Conservation (phyloP, 352 stramenopile genomes). For the Blastocystis sp. region DNA sequence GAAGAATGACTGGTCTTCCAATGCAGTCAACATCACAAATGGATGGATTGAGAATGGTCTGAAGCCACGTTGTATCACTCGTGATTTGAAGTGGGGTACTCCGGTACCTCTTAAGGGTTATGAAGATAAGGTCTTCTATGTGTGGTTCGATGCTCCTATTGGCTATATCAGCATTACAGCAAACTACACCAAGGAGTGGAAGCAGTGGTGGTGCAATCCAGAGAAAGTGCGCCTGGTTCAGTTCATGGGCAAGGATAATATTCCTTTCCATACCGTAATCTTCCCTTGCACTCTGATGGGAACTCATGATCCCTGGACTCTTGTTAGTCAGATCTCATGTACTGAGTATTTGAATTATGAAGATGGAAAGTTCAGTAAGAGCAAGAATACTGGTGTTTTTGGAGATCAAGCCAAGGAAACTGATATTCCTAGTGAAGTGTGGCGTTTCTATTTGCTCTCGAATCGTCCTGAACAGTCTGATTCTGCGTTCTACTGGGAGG, state of each 20-base stretch:
- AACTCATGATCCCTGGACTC: conserved; percentile 79
- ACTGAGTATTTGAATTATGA: conserved; percentile 71
- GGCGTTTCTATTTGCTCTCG: conserved; percentile 69
- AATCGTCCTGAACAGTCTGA: conserved; percentile 68
- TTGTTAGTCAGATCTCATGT: conserved; percentile 66
- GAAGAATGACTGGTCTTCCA: conserved; percentile 65
- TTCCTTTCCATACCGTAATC: conserved; percentile 99
- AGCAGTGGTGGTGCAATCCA: conserved; percentile 70
- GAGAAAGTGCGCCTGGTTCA: conserved; percentile 74
- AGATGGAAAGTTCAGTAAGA: conserved; percentile 69
- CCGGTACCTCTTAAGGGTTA: conserved; percentile 68
- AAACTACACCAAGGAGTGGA: conserved; percentile 79
- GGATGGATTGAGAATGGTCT: conserved; percentile 78
- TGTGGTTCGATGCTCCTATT: conserved; percentile 99
- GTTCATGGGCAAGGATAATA: conserved; percentile 99
- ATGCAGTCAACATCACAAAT: conserved; percentile 74
- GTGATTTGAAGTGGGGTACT: conserved; percentile 71
- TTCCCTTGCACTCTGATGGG: conserved; percentile 99
- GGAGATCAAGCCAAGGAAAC: conserved; percentile 70
- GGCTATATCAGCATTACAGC: conserved; percentile 92
- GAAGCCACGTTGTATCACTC: conserved; percentile 80
- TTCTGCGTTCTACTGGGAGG: conserved; percentile 68
- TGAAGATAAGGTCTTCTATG: conserved; percentile 84
- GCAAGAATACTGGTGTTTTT: conserved; percentile 67
- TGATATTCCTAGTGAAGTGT: conserved; percentile 68